Percentiles rank a stretch among this genome's conserved stretches.
These are phyloP conservation scores for Aspergillus ostianus DNA, from an alignment of 495 filamentous ascomycete species.

Conservation along the genomic window DNA sequence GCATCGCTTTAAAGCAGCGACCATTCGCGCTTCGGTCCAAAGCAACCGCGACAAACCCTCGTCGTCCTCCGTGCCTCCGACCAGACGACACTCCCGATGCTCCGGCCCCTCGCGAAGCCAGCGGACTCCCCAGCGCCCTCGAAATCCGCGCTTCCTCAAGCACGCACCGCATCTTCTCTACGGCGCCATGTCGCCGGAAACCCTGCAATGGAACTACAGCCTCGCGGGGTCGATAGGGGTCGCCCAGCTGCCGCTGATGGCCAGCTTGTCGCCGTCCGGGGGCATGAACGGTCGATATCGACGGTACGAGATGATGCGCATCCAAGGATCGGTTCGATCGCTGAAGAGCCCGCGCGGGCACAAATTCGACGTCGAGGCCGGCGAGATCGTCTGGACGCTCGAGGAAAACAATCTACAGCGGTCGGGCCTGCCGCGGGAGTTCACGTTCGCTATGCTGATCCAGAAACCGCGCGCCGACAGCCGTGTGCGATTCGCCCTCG, in stretches of 20 bases:
- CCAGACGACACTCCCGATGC: slow-evolving; percentile 28
- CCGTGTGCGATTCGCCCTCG: slow-evolving; percentile 28
- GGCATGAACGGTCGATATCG: slow-evolving; percentile 39
- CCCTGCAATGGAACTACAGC: slow-evolving; percentile 52
- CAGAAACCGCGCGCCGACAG: slow-evolving; percentile 37
- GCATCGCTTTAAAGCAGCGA: slow-evolving; percentile 51
- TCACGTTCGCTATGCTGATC: slow-evolving; percentile 54
- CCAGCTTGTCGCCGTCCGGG: slow-evolving; percentile 42
- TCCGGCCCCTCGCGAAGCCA: slow-evolving; percentile 8
- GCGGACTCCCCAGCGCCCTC: slow-evolving; percentile 10
- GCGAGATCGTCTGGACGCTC: slow-evolving; percentile 50
- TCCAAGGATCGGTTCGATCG: slow-evolving; percentile 50
- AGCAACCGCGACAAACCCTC: slow-evolving; percentile 14
- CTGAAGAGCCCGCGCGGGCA: slow-evolving; percentile 32
- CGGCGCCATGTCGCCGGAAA: slow-evolving; percentile 51
- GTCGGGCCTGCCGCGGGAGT: slow-evolving; percentile 53
- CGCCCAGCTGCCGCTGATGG: slow-evolving; percentile 43
- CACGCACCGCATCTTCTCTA: slow-evolving; percentile 54
- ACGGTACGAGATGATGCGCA: slow-evolving; percentile 54
- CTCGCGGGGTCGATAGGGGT: slow-evolving; percentile 49
- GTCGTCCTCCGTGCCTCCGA: slow-evolving; percentile 43
- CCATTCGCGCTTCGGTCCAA: slow-evolving; percentile 39
- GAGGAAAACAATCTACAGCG: slow-evolving; percentile 51
- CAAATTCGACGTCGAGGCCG: slow-evolving; percentile 41
- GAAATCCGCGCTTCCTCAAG: slow-evolving; percentile 45